Base-by-base conservation (phyloP, 345 rosid species). In the Brassica carinata region DNA sequence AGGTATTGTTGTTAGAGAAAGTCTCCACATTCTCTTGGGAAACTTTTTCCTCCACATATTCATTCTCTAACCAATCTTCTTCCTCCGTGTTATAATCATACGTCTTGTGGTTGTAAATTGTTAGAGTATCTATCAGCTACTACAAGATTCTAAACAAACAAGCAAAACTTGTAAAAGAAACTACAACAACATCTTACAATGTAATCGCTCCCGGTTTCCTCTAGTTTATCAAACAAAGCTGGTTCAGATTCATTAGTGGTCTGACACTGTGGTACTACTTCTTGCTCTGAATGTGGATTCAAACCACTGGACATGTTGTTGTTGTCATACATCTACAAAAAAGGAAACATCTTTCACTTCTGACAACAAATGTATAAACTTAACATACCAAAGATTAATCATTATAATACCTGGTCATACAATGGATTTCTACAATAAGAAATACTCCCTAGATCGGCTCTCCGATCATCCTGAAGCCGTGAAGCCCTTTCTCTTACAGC, bases 401-500 rank as follows among this genome's bases (percentile, higher is more conserved):
- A 9, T 33, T 51, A 30, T 74, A 40, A 40, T 67, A 78, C 81
- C 71, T 8, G 1, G 23, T 19, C 57, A 75, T 81, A 82, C 11
- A 26, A 13, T 11, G n/a, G 30, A 18, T 34, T 57, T 75, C 84
- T 89, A 23, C 58, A 5, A 10, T 0, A 8, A 69, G 63, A 10
- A 76, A 87, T 85, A 69, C 76, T 78, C 23, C 43, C 74, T 27
- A 18, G 19, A 77, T 88, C 84, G 68, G 74, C 13, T 53, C 72
- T 18, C 85, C 86, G 85, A 66, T 83, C 83, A 83, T 79, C 76
- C 8, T 85, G 88, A 72, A 87, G 86, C 88, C 87, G 85, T 5
- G 75, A 79, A 55, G 88, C 83, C 72, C 23, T 70, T 71, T 77
- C 80, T 29, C n/a, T 62, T 29, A 45, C 71, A 29, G 64, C 10